Base-by-base conservation (phyloP, 2,329 filamentous ascomycete species). In the Diaporthe caulivora region DNA sequence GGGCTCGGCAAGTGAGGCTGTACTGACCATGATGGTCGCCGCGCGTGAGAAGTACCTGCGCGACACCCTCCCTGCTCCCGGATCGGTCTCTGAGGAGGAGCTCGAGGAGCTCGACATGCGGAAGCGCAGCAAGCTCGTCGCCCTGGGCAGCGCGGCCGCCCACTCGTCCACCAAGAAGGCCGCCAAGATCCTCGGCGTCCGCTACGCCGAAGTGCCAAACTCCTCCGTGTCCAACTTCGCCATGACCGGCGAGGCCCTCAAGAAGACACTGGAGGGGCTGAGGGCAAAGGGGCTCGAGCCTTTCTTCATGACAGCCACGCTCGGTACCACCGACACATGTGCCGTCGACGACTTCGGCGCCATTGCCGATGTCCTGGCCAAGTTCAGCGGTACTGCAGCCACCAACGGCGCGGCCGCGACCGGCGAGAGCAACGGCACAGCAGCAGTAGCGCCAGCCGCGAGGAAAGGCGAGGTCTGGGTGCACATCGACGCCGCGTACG, bases 401-500 rank as follows among this genome's bases (percentile, higher is more conserved):
- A 72, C 69, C 15, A 72, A 57, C 24, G 37, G 37, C 21, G 17
- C 37, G 17, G 34, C 44, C 60, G 67, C 40, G 2, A 42, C n/a
- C 69, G 31, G 51, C 24, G 40, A 49, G 26, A n/a, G 18, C 31
- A 47, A 31, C 7, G 65, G 18, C 72, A 13, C 37, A 13, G 37
- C 37, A 40, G 69, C 55, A n/a, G 51, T 18, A 17, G 64, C 44
- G n/a, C n/a, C 18, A 75, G 21, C 49, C 53, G 64, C 4, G 76
- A 71, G 54, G 29, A 73, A 69, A 68, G 85, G 86, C 70, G 87
- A 90, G 76, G 85, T 98, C 70, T 98, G 96, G 95, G 93, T 98
- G 26, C 96, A 98, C 83, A 90, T 98, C 70, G 96, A 98, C 83
- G 96, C 94, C 15, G 96, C 96, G 0, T 98, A 97, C 82, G 96